A percentile compares a stretch with the other conserved stretches of the same genome.
Evolutionary conservation across 768 basidiomycete genomes (phyloP).

Genomic region (Russula compacta): DNA sequence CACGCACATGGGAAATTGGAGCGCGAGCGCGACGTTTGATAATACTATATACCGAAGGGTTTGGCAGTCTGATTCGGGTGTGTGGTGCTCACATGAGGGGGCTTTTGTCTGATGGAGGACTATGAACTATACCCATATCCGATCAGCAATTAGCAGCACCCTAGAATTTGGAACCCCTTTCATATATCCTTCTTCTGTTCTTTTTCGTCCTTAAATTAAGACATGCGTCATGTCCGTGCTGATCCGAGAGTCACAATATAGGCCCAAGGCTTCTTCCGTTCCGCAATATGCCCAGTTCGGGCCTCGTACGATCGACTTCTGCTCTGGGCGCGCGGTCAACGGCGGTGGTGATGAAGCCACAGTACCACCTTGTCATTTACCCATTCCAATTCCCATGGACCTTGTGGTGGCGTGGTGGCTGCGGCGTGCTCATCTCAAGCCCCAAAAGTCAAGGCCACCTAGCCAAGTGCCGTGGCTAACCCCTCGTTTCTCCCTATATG

Average conservation of each 20-base stretch:
- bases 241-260: background rate
- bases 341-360: no score
- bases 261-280: background rate
- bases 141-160: background rate
- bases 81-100: background rate
- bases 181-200: background rate
- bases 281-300: background rate
- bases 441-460: no score
- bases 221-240: background rate
- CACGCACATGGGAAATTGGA: background rate
- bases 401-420: no score
- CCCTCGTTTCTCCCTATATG: no score
- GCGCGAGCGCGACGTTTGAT: background rate
- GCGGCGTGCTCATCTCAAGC: no score
- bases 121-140: background rate
- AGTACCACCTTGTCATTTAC: no score
- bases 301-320: background rate
- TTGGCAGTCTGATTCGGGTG: background rate
- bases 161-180: background rate
- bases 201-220: background rate
- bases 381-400: no score
- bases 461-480: no score
- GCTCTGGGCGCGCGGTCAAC: no score
- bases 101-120: background rate
- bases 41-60: background rate